Evolutionary conservation across 805 yeast species (phyloP).

Genomic region (Dipodascus albidus): DNA sequence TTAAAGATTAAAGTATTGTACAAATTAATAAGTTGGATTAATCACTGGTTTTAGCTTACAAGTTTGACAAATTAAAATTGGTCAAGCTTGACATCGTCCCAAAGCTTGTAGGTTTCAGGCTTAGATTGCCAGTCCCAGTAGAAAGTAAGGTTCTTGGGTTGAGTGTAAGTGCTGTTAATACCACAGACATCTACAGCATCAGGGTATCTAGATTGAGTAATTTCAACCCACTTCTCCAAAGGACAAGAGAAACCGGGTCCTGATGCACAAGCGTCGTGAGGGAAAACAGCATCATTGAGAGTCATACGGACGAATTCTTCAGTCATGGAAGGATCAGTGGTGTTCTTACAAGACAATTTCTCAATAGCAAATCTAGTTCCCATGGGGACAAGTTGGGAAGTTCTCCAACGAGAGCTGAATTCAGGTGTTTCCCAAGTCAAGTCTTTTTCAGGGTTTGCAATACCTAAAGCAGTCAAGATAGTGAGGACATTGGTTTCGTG

Average conservation of each 20-base stretch:
- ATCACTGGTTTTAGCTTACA: too few relatives aligned
- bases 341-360: conserved; percentile 33
- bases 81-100: neutral
- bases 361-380: conserved; percentile 44
- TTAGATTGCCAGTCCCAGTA: conserved; percentile 19
- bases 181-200: neutral
- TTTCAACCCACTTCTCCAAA: conserved; percentile 20
- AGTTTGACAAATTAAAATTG: neutral
- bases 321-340: conserved; percentile 14
- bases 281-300: conserved; percentile 44
- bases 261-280: conserved; percentile 34
- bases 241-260: conserved; percentile 47
- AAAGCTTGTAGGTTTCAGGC: neutral
- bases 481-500: conserved; percentile 48
- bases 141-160: conserved; percentile 19
- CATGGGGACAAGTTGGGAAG: conserved; percentile 43
- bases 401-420: conserved; percentile 38
- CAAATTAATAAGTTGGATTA: neutral
- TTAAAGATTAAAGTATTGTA: neutral
- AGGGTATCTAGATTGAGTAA: neutral
- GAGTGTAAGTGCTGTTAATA: conserved; percentile 1
- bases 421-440: conserved; percentile 35
- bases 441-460: conserved; percentile 30
- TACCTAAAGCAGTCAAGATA: conserved; percentile 38
- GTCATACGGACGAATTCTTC: conserved; percentile 35